Evolutionary conservation across 2,329 filamentous ascomycete genomes (phyloP).

Genomic region (Aspergillus eucalypticola): DNA sequence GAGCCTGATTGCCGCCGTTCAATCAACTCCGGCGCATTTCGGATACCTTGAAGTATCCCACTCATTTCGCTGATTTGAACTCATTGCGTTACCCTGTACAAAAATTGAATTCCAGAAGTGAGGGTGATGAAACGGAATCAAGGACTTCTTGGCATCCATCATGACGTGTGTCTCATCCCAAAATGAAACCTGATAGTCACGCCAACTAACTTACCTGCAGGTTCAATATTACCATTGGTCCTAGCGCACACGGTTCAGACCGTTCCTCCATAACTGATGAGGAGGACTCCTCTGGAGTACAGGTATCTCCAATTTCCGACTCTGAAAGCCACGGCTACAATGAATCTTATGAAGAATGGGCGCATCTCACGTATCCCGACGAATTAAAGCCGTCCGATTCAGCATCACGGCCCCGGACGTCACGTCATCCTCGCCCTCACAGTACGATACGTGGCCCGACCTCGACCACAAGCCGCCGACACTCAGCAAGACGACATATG

Average conservation of each 20-base stretch:
- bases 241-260: slow-evolving; percentile 41
- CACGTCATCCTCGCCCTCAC: slow-evolving; percentile 41
- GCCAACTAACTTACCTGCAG: slow-evolving; percentile 28
- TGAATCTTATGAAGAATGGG: slow-evolving; percentile 42
- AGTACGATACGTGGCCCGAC: slow-evolving; percentile 38
- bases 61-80: neutral
- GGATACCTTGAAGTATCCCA: neutral
- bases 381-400: slow-evolving; percentile 52
- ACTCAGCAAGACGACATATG: slow-evolving; percentile 39
- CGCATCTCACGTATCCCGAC: slow-evolving; percentile 44
- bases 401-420: slow-evolving; percentile 45
- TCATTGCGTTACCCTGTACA: neutral
- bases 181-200: neutral
- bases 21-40: neutral
- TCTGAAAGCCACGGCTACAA: slow-evolving; percentile 44
- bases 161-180: slow-evolving; percentile 23
- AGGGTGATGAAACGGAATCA: neutral
- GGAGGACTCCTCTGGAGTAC: slow-evolving; percentile 48
- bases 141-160: slow-evolving; percentile 8
- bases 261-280: slow-evolving; percentile 44
- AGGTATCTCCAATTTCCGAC: slow-evolving; percentile 44
- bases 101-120: neutral
- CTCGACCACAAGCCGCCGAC: slow-evolving; percentile 42
- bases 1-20: neutral
- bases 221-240: slow-evolving; percentile 47